A percentile compares a stretch with the other conserved stretches of the same genome.
These are phyloP conservation scores for Naganishia kalamii DNA, from an alignment of 768 basidiomycete genomes.

Conservation along the genomic window DNA sequence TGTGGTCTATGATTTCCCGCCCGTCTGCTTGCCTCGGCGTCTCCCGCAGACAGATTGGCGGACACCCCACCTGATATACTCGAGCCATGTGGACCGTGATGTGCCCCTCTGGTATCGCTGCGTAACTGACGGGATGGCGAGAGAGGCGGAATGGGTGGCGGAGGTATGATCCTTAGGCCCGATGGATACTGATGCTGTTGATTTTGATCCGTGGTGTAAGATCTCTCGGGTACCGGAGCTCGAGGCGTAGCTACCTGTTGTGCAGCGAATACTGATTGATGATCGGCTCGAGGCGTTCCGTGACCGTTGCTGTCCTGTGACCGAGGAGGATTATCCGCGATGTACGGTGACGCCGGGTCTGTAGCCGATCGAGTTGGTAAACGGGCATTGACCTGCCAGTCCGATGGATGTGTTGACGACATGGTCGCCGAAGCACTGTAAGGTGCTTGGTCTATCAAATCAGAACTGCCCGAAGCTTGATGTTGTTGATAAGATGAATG, in stretches of 20 bases:
- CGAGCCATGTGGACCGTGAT: not conserved
- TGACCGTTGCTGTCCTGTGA: not conserved
- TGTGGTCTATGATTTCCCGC: not conserved
- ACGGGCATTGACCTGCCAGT: not conserved
- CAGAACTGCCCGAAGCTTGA: not conserved
- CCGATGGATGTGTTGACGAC: not conserved
- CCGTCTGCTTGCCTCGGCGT: not conserved
- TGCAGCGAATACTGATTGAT: not conserved
- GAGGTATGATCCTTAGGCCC: not conserved
- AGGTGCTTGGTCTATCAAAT: not conserved
- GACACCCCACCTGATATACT: not conserved
- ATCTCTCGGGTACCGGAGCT: not conserved
- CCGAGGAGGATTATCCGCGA: not conserved
- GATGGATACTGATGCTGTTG: not conserved
- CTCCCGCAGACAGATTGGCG: not conserved
- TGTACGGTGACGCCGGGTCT: constrained; percentile 4
- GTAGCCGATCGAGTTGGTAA: not conserved
- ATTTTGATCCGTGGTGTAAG: not conserved
- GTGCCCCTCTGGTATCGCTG: not conserved
- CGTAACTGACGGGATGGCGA: constrained; percentile 13
- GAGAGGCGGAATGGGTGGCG: constrained; percentile 8
- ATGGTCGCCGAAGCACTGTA: constrained; percentile 1
- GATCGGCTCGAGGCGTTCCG: not conserved
- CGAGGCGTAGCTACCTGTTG: constrained; percentile 3
- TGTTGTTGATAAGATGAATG: not conserved